Conservation (phyloP, 192 early-diverging fungal genomes). For the Chytriomyces sp. region DNA sequence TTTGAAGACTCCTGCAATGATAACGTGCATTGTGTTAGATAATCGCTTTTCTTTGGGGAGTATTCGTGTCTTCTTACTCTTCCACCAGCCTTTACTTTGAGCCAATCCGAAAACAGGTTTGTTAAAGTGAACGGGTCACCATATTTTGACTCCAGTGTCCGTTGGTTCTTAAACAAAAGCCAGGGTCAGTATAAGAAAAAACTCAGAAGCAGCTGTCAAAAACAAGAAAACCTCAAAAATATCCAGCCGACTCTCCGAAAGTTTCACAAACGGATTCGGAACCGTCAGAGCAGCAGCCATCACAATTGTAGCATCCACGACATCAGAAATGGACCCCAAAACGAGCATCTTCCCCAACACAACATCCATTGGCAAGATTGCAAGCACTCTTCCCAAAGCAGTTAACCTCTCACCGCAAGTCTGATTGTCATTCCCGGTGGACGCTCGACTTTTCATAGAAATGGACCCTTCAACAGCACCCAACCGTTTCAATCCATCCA, state of each 20-base stretch:
- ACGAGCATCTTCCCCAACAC: conserved; percentile 73
- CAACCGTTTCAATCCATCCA: conserved; percentile 52
- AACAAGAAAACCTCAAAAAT: conserved; percentile 51
- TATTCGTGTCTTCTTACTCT: conserved; percentile 39
- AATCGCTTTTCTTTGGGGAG: background rate
- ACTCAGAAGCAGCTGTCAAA: background rate
- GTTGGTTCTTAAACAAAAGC: conserved; percentile 50
- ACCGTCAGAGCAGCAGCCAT: conserved; percentile 69
- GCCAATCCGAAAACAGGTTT: conserved; percentile 67
- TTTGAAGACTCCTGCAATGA: conserved; percentile 51
- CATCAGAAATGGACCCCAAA: conserved; percentile 55
- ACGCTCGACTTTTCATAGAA: background rate
- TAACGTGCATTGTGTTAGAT: conserved; percentile 16
- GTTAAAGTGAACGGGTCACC: conserved; percentile 72
- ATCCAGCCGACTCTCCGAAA: conserved; percentile 55
- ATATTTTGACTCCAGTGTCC: conserved; percentile 55
- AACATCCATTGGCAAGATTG: conserved; percentile 66
- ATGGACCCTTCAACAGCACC: conserved; percentile 50
- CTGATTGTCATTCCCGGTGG: too few species aligned
- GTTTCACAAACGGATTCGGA: conserved; percentile 65
- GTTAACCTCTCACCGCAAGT: conserved; percentile 47
- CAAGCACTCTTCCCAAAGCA: conserved; percentile 57
- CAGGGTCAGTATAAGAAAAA: conserved; percentile 30
- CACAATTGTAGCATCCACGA: conserved; percentile 60
- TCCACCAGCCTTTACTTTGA: conserved; percentile 56